A percentile compares a stretch with the other conserved stretches of the same genome.
These are phyloP conservation scores for Tylopilus subfusipes DNA, from an alignment of 768 basidiomycete species.

Conservation along the genomic window DNA sequence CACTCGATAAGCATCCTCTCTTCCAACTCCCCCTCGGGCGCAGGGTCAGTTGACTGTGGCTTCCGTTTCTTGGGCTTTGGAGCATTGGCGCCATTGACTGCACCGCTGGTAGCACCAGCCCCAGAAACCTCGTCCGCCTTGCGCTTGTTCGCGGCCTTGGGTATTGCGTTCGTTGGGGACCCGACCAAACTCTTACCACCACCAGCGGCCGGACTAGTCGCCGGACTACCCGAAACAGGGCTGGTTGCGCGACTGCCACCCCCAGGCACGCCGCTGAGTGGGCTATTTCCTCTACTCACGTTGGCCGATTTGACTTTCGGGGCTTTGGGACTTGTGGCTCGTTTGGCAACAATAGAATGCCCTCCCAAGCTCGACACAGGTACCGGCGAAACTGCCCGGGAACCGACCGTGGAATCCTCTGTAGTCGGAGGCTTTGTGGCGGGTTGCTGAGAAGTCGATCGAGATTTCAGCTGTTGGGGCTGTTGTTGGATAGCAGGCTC, in stretches of 20 bases:
- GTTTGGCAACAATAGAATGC: conserved; percentile 76
- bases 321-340: conserved; percentile 78
- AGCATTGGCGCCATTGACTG: conserved; percentile 21
- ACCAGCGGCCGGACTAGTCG: conserved; percentile 15
- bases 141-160: conserved; percentile 51
- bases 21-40: conserved; percentile 58
- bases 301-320: conserved; percentile 52
- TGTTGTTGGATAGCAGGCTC: conserved; percentile 43
- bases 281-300: conserved; percentile 56
- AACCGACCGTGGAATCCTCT: conserved; percentile 32
- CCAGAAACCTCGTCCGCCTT: conserved; percentile 47
- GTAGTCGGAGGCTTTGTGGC: conserved; percentile 32
- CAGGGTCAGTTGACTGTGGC: conserved; percentile 34
- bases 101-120: conserved; percentile 5
- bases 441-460: conserved; percentile 39
- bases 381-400: conserved; percentile 54
- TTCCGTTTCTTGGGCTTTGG: conserved; percentile 58
- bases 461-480: conserved; percentile 44
- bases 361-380: conserved; percentile 59
- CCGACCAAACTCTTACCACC: conserved; percentile 18
- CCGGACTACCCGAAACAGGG: conserved; percentile 32
- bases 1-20: conserved; percentile 69
- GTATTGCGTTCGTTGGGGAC: conserved; percentile 34
- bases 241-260: conserved; percentile 52
- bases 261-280: conserved; percentile 39